Conservation (phyloP, 208 protist genomes). For the Leishmania braziliensis region DNA sequence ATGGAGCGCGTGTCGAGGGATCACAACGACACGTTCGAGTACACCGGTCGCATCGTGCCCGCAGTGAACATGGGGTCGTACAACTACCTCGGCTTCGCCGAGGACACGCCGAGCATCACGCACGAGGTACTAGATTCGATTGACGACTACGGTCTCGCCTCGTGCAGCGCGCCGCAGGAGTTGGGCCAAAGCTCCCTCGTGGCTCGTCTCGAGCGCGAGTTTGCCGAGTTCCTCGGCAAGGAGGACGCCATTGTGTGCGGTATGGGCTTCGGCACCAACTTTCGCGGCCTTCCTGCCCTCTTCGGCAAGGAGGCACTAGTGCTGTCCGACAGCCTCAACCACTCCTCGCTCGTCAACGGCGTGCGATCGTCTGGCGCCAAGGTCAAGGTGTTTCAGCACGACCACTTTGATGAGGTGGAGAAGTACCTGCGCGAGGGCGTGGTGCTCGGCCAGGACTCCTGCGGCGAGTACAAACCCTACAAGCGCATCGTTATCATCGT, state of each 20-base stretch:
- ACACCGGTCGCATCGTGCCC: constrained; percentile 79
- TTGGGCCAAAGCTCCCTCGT: constrained; percentile 62
- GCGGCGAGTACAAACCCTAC: constrained; percentile 77
- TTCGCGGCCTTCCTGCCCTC: constrained; percentile 87
- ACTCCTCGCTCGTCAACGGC: constrained; percentile 98
- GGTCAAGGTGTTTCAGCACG: constrained; percentile 95
- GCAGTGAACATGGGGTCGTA: constrained; percentile 97
- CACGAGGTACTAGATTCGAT: constrained; percentile 81
- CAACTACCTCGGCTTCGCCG: constrained; percentile 99
- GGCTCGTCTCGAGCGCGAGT: constrained; percentile 86
- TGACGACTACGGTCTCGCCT: constrained; percentile 77
- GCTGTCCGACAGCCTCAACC: constrained; percentile 96
- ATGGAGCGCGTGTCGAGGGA: constrained; percentile 91
- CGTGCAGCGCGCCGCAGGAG: constrained; percentile 69
- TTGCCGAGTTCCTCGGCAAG: constrained; percentile 94
- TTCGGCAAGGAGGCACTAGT: constrained; percentile 95
- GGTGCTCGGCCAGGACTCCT: constrained; percentile 86
- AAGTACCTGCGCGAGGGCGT: constrained; percentile 83
- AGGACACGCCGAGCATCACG: constrained; percentile 87
- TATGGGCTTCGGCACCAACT: constrained; percentile 93
- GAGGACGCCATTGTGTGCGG: constrained; percentile 95
- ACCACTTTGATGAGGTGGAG: constrained; percentile 94
- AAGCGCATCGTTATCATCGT: constrained; percentile 94
- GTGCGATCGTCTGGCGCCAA: constrained; percentile 87
- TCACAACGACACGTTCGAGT: constrained; percentile 84